These are phyloP conservation scores for Neofusicoccum sp. DNA, from an alignment of 2,329 filamentous ascomycete genomes.

Conservation along the genomic window DNA sequence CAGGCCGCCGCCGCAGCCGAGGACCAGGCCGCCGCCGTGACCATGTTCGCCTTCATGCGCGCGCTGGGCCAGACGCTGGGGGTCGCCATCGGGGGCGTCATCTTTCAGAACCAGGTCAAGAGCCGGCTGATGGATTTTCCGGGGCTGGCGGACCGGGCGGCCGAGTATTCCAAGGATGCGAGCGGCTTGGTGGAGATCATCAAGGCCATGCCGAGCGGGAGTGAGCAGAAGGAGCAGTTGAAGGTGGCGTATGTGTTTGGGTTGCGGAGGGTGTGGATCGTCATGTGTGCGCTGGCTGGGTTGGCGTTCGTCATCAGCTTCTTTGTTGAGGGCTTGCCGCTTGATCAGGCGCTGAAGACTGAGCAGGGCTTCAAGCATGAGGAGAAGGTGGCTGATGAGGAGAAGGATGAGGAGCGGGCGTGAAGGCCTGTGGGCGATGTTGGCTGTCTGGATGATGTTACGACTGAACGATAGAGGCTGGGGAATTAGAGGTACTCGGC, in stretches of 20 bases:
- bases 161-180: slow-evolving; percentile 56
- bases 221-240: slow-evolving; percentile 36
- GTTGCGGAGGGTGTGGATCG: slow-evolving; percentile 55
- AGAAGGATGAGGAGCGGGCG: not conserved
- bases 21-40: slow-evolving; percentile 60
- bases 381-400: not conserved
- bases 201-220: slow-evolving; percentile 51
- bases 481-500: too few species aligned
- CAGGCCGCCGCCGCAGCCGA: slow-evolving; percentile 59
- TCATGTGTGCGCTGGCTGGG: slow-evolving; percentile 54
- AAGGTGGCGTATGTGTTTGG: slow-evolving; percentile 53
- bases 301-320: slow-evolving; percentile 53
- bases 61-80: slow-evolving; percentile 65
- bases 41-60: slow-evolving; percentile 66
- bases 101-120: slow-evolving; percentile 66
- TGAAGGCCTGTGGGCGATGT: too few species aligned
- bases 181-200: slow-evolving; percentile 60
- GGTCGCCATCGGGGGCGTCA: slow-evolving; percentile 64
- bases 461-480: too few species aligned
- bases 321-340: slow-evolving; percentile 48
- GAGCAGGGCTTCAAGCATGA: slow-evolving; percentile 45
- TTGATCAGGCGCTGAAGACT: slow-evolving; percentile 49
- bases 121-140: slow-evolving; percentile 50
- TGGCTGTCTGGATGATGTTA: too few species aligned
- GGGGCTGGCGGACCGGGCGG: slow-evolving; percentile 46